Evolutionary conservation across 345 rosid species (phyloP), one percentile per base, ranked within the genome.

Genomic region (Atalantia buxifolia): DNA sequence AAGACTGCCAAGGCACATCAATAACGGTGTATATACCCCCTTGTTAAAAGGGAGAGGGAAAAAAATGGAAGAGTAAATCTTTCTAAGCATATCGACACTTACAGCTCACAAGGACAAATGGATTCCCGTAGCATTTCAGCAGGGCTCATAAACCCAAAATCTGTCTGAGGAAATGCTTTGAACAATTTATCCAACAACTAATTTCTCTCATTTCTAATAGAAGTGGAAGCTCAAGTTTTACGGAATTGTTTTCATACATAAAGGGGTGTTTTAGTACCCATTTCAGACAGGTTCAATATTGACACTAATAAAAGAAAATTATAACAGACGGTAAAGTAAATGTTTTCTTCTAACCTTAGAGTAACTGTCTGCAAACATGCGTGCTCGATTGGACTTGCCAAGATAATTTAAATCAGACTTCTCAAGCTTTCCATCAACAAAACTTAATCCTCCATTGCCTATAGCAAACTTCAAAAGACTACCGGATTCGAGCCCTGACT

Each of bases 281-380:
- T 9, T 36, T 61, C 50, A 9, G 50, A n/a, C 75, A 45, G 25
- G 42, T 31, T 66, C 33, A 68, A 25, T 6, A 27, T 18, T 2
- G 40, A 53, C 68, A 69, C 48, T 28, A 40, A 7, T 21, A 22
- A 35, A 59, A 56, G 9, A 5, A 61, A 40, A 25, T n/a, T 72
- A 69, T 45, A 36, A 55, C 5, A 67, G 24, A 71, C 14, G 27
- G 48, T 6, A 16, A 76, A 38, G 40, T 38, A 19, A 7, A 59
- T 6, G 21, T 71, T 30, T 72, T 76, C 61, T 56, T 78, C 90
- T 30, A 78, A 96, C 97, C 99, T 96, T 96, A 67, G 99, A 96
- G 86, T 88, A 94, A 84, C 95, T 94, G 78, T 96, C 99, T 53
- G 99, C 95, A 78, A 90, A 96, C 38, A 97, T 90, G 40, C 98